phyloP scores from a whole-genome alignment of 1,139 yeast species.

The Blastobotrys arbuscula region DNA sequence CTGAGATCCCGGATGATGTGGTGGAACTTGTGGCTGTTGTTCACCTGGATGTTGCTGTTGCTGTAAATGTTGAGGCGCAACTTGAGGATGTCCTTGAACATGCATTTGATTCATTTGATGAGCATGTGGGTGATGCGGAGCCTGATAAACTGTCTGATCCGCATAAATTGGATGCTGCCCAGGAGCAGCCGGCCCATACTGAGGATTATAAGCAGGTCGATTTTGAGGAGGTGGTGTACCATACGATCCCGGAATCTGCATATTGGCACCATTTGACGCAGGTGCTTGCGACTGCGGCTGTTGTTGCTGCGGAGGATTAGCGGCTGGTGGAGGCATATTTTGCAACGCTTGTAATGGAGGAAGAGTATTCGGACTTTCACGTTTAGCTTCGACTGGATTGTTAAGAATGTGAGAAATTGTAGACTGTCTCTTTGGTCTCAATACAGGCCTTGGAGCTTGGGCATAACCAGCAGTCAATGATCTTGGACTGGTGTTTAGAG shows the following conservation, averaged over 20 bases:
- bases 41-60: not conserved
- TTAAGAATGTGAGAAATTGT: conserved; percentile 21
- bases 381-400: conserved; percentile 15
- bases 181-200: not conserved
- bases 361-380: conserved; percentile 14
- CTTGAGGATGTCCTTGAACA: conserved; percentile 4
- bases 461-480: conserved; percentile 9
- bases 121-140: conserved; percentile 7
- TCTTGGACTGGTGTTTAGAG: conserved; percentile 9
- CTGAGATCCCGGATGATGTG: conserved; percentile 11
- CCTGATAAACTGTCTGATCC: conserved; percentile 1
- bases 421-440: conserved; percentile 20
- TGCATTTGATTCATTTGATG: conserved; percentile 10
- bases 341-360: conserved; percentile 13
- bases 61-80: conserved; percentile 10
- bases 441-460: conserved; percentile 21
- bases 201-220: conserved; percentile 10
- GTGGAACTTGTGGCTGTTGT: conserved; percentile 13
- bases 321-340: conserved; percentile 10
- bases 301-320: conserved; percentile 8
- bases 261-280: not conserved
- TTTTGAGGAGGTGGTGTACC: conserved; percentile 9
- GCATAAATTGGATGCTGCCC: conserved; percentile 7
- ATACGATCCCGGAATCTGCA: conserved; percentile 5
- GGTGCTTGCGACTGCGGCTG: conserved; percentile 8